Base-by-base conservation (phyloP, 2,329 filamentous ascomycete species). In the Nemania sp. region DNA sequence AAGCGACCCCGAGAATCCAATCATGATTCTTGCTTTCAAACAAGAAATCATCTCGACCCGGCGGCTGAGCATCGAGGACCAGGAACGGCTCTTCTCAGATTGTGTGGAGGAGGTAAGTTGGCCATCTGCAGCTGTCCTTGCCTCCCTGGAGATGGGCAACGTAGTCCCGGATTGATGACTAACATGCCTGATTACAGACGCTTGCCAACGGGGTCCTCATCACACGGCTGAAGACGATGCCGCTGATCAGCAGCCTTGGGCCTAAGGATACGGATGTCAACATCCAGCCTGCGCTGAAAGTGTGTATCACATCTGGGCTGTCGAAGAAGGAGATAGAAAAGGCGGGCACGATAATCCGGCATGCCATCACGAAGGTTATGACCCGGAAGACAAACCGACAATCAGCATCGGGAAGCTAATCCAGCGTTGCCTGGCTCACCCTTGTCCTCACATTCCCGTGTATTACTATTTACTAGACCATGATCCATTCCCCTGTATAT, bases 311-410 rank as follows among this genome's bases (percentile, higher is more conserved):
- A 0, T 90, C 86, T 5, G 95, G 90, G 1, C 79, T 99, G 64
- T 90, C 90, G 21, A 96, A 90, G 81, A 97, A 96, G 79, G 95
- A 99, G 75, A 90, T 93, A 56, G 96, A 99, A 79, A 97, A 96
- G 80, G 92, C 95, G 0, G 95, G 93, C 13, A 87, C 89, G 7
- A 88, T 86, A 10, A 93, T 99, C 67, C 84, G 94, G 62, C 93
- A 97, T 77, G 94, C 95, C 13, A 91, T 98, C 67, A 96, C 93
- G 53, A 97, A 97, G 79, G 87, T 98, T 63, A 87, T 99, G 83
- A 86, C 84, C 18, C 80, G 84, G 63, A 88, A 87, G 74, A 76
- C 80, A 29, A 86, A 79, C 71, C 78, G 77, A 63, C 80, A 80
- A 67, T 71, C 80, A 37, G 74, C 76, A 11, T 66, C 75, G 62